Evolutionary conservation across 495 filamentous ascomycete genomes (phyloP).

Genomic region (Penicillium macrosclerotiorum): DNA sequence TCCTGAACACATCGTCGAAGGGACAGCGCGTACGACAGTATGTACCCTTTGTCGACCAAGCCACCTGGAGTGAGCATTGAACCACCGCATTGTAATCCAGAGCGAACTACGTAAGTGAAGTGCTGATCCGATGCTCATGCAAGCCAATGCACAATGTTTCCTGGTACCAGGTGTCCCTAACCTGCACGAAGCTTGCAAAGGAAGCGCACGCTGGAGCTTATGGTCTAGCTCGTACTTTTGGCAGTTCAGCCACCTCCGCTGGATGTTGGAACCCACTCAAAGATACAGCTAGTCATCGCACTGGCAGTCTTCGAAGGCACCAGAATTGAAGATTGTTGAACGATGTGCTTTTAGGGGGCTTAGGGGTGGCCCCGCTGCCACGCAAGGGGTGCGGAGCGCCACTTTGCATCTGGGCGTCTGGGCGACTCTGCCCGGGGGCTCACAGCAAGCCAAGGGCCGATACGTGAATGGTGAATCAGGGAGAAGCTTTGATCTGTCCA

Average conservation of each 20-base stretch:
- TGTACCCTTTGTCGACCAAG: too few relatives aligned
- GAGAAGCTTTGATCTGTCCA: too few relatives aligned
- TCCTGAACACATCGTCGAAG: too few relatives aligned
- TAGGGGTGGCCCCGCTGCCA: constrained; percentile 3
- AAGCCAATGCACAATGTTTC: constrained; percentile 9
- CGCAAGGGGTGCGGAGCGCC: constrained; percentile 14
- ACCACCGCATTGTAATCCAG: too few relatives aligned
- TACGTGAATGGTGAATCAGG: too few relatives aligned
- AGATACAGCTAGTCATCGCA: neutral
- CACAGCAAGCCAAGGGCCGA: too few relatives aligned
- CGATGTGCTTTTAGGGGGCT: neutral
- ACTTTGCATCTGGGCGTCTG: too few relatives aligned
- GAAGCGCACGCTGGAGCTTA: neutral
- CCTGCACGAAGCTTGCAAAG: constrained; percentile 8
- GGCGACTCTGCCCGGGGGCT: too few relatives aligned
- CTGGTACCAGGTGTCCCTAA: constrained; percentile 9
- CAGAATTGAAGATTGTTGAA: constrained; percentile 1
- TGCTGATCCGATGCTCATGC: constrained; percentile 9
- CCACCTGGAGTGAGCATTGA: too few relatives aligned
- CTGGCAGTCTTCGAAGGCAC: neutral
- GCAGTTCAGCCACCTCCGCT: neutral
- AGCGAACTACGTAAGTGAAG: neutral
- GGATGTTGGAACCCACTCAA: neutral
- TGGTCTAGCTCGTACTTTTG: neutral
- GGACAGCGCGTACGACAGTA: too few relatives aligned